A percentile compares a stretch with the other conserved stretches of the same genome.
Evolutionary conservation across 2,329 filamentous ascomycete genomes (phyloP).

Genomic region (Trichophyton schoenleinii): DNA sequence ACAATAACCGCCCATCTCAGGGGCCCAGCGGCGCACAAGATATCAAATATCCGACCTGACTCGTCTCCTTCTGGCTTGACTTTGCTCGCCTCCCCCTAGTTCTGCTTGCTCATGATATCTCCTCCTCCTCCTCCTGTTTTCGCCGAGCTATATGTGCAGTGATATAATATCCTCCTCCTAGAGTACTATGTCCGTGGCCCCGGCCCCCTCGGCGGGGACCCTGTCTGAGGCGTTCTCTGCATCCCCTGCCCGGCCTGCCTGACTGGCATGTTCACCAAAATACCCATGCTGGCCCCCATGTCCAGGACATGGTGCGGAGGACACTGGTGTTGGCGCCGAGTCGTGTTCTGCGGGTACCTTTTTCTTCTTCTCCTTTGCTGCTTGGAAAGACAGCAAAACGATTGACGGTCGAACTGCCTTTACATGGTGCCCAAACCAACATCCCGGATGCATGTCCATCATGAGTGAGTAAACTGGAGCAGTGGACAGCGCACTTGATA

Average conservation of each 20-base stretch:
- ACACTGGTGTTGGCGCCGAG: not conserved
- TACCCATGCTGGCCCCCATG: too few species aligned
- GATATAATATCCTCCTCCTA: too few species aligned
- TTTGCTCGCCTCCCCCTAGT: too few species aligned
- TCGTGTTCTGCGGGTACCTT: not conserved
- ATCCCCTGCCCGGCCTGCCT: not conserved
- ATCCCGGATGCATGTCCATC: not conserved
- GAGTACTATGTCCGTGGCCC: not conserved
- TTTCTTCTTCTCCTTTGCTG: not conserved
- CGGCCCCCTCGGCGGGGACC: not conserved
- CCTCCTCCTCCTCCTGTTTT: too few species aligned
- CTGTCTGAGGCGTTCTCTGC: not conserved
- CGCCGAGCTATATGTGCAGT: too few species aligned
- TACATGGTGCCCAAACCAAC: not conserved
- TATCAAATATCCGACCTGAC: too few species aligned
- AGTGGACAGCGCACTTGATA: not conserved
- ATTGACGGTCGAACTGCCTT: not conserved
- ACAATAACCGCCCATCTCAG: too few species aligned
- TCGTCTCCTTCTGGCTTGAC: too few species aligned
- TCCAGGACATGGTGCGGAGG: not conserved
- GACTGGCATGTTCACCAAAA: too few species aligned
- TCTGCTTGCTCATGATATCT: too few species aligned
- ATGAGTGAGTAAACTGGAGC: too few species aligned
- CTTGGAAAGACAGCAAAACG: not conserved
- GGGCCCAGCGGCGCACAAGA: not conserved